phyloP scores from a whole-genome alignment of 768 basidiomycete species.

The Leccinum fibrillosum region DNA sequence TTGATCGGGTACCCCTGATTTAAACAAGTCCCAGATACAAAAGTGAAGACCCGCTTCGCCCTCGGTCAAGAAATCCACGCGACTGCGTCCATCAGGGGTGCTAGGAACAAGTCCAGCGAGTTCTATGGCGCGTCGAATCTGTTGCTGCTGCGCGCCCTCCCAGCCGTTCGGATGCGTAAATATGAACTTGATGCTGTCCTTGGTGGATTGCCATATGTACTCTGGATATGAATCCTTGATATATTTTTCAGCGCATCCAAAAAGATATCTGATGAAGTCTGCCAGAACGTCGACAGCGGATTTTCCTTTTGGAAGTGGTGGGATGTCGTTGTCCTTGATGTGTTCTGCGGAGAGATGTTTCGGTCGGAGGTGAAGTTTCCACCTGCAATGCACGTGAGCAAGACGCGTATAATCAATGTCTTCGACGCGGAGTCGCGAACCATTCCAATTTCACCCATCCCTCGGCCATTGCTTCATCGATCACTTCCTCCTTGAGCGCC shows the following conservation, averaged over 20 bases:
- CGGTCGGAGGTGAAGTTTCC: slow-evolving; percentile 38
- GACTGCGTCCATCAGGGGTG: slow-evolving; percentile 32
- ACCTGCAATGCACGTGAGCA: slow-evolving; percentile 13
- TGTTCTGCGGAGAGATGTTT: slow-evolving; percentile 20
- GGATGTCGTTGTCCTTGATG: slow-evolving; percentile 23
- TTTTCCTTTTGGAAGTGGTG: slow-evolving; percentile 39
- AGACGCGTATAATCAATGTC: too few relatives aligned
- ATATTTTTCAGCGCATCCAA: slow-evolving; percentile 39
- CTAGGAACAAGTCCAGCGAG: slow-evolving; percentile 47
- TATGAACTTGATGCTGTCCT: slow-evolving; percentile 43
- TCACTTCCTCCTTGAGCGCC: slow-evolving; percentile 34
- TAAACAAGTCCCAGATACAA: slow-evolving; percentile 38
- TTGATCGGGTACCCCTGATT: slow-evolving; percentile 12
- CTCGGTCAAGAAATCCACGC: slow-evolving; percentile 54
- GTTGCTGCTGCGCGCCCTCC: slow-evolving; percentile 53
- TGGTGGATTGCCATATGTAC: slow-evolving; percentile 44
- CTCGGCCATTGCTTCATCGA: slow-evolving; percentile 34
- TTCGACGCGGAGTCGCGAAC: slow-evolving; percentile 23
- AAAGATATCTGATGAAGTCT: slow-evolving; percentile 45
- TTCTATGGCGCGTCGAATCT: slow-evolving; percentile 50
- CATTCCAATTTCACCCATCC: slow-evolving; percentile 45
- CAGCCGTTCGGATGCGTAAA: slow-evolving; percentile 63
- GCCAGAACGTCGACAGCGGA: slow-evolving; percentile 37
- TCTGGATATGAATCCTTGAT: slow-evolving; percentile 40
- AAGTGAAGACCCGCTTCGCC: slow-evolving; percentile 61